Evolutionary conservation across 331 rosid species (phyloP).

Genomic region (Quercus lobata): DNA sequence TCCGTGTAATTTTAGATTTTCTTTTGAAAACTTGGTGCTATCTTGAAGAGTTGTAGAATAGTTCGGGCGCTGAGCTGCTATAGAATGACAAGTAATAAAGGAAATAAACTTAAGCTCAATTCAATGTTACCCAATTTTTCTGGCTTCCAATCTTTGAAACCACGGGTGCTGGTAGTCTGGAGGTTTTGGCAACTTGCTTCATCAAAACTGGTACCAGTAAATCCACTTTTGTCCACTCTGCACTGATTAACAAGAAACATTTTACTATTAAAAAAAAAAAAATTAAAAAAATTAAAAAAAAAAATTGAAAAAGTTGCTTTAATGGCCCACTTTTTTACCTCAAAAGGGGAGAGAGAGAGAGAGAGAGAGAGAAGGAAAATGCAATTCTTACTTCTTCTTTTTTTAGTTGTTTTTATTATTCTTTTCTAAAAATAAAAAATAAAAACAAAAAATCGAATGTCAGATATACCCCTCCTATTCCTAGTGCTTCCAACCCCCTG

Average conservation of each 20-base stretch:
- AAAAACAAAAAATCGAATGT: too few relatives aligned
- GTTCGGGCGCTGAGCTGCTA: not conserved
- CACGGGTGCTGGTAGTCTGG: not conserved
- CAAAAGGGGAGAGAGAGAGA: not conserved
- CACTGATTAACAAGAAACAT: not conserved
- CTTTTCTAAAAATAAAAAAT: too few relatives aligned
- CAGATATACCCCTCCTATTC: too few relatives aligned
- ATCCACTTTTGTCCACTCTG: not conserved
- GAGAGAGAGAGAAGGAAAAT: not conserved
- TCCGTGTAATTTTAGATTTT: conserved; percentile 11
- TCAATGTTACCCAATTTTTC: not conserved
- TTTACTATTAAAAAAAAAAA: too few relatives aligned
- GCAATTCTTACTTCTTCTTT: too few relatives aligned
- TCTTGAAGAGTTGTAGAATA: conserved; percentile 12
- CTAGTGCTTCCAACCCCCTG: too few relatives aligned
- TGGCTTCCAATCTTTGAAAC: not conserved
- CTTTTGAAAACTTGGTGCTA: conserved; percentile 25
- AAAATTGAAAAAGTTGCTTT: not conserved
- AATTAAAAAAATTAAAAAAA: too few relatives aligned
- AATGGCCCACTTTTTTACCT: not conserved
- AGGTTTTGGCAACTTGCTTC: not conserved
- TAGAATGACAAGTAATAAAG: not conserved
- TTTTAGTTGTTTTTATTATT: too few relatives aligned
- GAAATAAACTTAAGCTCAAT: not conserved
- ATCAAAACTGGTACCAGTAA: not conserved